Percentiles rank a stretch among this genome's conserved stretches.
Conservation (phyloP, 2,329 filamentous ascomycete species). For the Penicillium capsulatum region DNA sequence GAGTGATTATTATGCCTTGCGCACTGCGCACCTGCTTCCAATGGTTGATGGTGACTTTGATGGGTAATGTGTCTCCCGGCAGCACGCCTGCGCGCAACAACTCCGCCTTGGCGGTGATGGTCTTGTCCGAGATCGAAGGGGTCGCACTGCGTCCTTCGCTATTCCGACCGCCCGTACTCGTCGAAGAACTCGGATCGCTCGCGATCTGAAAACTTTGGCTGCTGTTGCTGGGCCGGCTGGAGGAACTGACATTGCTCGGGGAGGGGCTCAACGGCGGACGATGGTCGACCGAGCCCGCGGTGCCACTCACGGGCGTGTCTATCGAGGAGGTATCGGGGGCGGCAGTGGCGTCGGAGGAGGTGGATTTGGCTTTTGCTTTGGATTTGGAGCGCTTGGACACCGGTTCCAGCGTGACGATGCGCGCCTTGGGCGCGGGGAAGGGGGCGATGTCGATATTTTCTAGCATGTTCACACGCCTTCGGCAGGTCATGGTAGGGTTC, state of each 20-base stretch:
- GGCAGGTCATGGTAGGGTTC: conserved; percentile 71
- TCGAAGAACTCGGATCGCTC: conserved; percentile 41
- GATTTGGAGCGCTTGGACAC: conserved; percentile 67
- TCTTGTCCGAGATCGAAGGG: conserved; percentile 61
- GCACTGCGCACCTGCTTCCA: conserved; percentile 86
- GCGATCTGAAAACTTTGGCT: conserved; percentile 56
- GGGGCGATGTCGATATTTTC: conserved; percentile 82
- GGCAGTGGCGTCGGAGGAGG: conserved; percentile 31
- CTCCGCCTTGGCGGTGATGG: conserved; percentile 82
- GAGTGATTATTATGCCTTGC: conserved; percentile 85
- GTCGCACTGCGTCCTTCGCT: conserved; percentile 51
- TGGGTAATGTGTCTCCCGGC: conserved; percentile 74
- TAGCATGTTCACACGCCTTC: conserved; percentile 72
- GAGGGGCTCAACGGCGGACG: conserved; percentile 45
- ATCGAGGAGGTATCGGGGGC: conserved; percentile 45
- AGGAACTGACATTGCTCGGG: conserved; percentile 66
- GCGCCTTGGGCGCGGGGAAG: conserved; percentile 68
- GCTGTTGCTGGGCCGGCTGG: conserved; percentile 65
- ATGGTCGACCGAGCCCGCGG: conserved; percentile 30
- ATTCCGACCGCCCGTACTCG: conserved; percentile 37
- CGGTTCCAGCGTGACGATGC: conserved; percentile 82
- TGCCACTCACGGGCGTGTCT: conserved; percentile 43
- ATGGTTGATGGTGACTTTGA: conserved; percentile 79
- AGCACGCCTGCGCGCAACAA: conserved; percentile 77
- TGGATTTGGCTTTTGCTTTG: conserved; percentile 50